Evolutionary conservation across 805 yeast species (phyloP), one percentile per base, ranked within the genome.

Genomic region (Spencermartinsiella europaea): DNA sequence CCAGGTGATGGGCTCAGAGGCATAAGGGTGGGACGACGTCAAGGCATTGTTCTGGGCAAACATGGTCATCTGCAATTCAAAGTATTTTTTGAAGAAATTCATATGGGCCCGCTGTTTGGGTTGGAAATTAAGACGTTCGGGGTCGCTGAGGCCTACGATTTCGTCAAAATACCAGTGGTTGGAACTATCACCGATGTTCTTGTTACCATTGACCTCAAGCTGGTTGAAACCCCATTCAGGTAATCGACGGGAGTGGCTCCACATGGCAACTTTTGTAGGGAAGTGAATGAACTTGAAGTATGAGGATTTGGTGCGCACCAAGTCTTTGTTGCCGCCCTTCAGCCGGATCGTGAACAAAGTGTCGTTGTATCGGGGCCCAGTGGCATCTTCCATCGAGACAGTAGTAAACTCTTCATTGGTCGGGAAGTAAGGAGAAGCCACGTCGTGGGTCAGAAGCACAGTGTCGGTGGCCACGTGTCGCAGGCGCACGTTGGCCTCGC

Each of bases 181-280:
- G 44, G 79, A 77, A 12, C 71, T 55, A 40, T 85, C 95, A 33
- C 65, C 76, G 17, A 83, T 63, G 63, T 87, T 83, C 65, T 93
- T 93, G 72, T 85, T 87, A 62, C 99, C 99, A 63, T 93, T 88
- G 49, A 93, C 89, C 69, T 93, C 99, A 63, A 83, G 89, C 64
- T 93, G 98, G 44, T 71, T 69, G 63, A 80, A 85, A 1, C 85
- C 99, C 99, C 99, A 93, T 14, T 87, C 97, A 16, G 99, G 99
- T 49, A 93, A 77, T 37, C 79, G 63, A 48, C 76, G 81, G 57
- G 82, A 75, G 60, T 87, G 95, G 3, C 96, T 84, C 95, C 96
- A 90, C 79, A 93, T 76, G 16, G 96, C 91, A 38, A 95, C 98
- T 42, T 84, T 78, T 1, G 96, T 86, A 46, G 84, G 89, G 20